These are phyloP conservation scores for Phaseolus coccineus DNA, from an alignment of 331 rosid species.

Conservation along the genomic window DNA sequence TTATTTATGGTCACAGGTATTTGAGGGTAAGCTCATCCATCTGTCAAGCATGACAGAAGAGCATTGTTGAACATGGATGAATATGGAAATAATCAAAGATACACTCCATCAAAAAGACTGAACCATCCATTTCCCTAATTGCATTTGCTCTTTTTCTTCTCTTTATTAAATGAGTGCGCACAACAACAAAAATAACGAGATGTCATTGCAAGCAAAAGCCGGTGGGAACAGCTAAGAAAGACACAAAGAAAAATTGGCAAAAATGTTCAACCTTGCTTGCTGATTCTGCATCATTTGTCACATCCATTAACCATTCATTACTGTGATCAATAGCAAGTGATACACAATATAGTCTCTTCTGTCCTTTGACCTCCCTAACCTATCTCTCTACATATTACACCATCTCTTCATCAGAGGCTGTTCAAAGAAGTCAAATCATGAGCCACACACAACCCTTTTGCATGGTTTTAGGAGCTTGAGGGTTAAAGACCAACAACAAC, in stretches of 20 bases:
- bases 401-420: conserved; percentile 33
- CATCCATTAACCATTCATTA: conserved; percentile 42
- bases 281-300: conserved; percentile 45
- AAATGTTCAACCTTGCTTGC: conserved; percentile 31
- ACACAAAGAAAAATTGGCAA: neutral
- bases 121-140: conserved; percentile 8
- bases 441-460: neutral
- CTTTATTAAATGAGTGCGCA: conserved; percentile 32
- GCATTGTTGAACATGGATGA: conserved; percentile 12
- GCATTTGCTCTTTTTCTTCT: conserved; percentile 25
- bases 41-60: conserved; percentile 1
- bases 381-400: conserved; percentile 42
- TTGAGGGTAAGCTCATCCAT: neutral
- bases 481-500: conserved; percentile 29
- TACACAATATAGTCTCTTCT: conserved; percentile 47
- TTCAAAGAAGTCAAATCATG: conserved; percentile 36
- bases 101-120: neutral
- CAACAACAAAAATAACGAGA: neutral
- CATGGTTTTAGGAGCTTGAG: conserved; percentile 20
- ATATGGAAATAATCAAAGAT: neutral
- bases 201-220: conserved; percentile 22
- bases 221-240: neutral
- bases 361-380: conserved; percentile 37
- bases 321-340: conserved; percentile 40
- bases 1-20: neutral